These are phyloP conservation scores for Musa schizocarpa DNA, from an alignment of 176 grass and related monocot genomes.

Conservation along the genomic window DNA sequence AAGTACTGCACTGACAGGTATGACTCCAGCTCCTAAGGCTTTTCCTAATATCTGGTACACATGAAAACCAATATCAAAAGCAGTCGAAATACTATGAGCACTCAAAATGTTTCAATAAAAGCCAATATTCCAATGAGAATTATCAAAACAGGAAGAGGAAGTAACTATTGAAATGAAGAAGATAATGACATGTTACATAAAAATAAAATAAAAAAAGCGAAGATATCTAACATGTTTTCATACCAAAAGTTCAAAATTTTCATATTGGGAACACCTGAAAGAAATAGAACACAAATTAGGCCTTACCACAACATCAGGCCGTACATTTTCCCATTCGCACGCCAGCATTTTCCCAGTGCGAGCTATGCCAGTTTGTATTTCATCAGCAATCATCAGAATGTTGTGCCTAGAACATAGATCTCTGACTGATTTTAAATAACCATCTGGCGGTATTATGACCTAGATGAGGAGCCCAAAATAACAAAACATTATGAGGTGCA, in stretches of 20 bases:
- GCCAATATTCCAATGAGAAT: not conserved
- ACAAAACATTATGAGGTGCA: not conserved
- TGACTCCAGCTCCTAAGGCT: slow-evolving; percentile 86
- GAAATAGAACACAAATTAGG: not conserved
- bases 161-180: not conserved
- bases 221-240: not conserved
- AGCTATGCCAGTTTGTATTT: slow-evolving; percentile 97
- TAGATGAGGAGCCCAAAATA: slow-evolving; percentile 8
- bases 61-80: slow-evolving; percentile 3
- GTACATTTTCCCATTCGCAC: slow-evolving; percentile 78
- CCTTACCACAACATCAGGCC: slow-evolving; percentile 89
- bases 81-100: not conserved
- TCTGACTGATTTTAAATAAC: slow-evolving; percentile 86
- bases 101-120: not conserved
- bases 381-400: slow-evolving; percentile 97
- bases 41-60: slow-evolving; percentile 79
- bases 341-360: slow-evolving; percentile 89
- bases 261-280: not conserved
- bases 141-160: not conserved
- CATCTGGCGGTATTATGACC: slow-evolving; percentile 86
- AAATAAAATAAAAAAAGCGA: not conserved
- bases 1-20: slow-evolving; percentile 96
- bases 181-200: not conserved
- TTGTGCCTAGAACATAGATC: slow-evolving; percentile 76
- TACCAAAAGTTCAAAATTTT: not conserved